phyloP scores from a whole-genome alignment of 2,329 filamentous ascomycete genomes.

The Spiromastix sp. region DNA sequence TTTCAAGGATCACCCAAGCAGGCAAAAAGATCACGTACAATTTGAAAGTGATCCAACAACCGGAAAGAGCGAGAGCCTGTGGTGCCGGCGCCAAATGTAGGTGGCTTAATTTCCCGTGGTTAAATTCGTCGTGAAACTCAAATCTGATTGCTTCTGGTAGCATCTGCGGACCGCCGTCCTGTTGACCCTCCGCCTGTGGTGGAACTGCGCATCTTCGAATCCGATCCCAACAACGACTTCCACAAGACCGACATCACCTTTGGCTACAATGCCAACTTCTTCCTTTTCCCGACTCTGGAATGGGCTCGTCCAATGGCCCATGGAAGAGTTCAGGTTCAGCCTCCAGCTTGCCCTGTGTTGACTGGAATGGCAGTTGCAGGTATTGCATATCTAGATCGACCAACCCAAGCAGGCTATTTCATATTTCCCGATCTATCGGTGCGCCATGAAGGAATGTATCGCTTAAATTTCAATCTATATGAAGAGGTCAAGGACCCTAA shows the following conservation, averaged over 20 bases:
- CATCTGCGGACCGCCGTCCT: slow-evolving; percentile 77
- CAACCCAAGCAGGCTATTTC: slow-evolving; percentile 73
- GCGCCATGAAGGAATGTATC: slow-evolving; percentile 85
- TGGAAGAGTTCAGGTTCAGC: slow-evolving; percentile 57
- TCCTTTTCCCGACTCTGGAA: slow-evolving; percentile 87
- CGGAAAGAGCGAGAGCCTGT: slow-evolving; percentile 86
- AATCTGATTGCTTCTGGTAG: slow-evolving; percentile 34
- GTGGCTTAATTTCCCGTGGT: no score
- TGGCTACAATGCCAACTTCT: slow-evolving; percentile 92
- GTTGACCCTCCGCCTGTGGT: slow-evolving; percentile 94
- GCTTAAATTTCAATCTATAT: slow-evolving; percentile 84
- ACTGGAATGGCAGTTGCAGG: slow-evolving; percentile 92
- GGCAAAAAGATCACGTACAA: slow-evolving; percentile 71
- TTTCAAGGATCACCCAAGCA: slow-evolving; percentile 56
- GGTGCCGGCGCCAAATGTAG: slow-evolving; percentile 91
- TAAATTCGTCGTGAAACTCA: no score
- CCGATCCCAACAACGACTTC: slow-evolving; percentile 43
- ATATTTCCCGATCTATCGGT: slow-evolving; percentile 96
- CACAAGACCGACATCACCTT: slow-evolving; percentile 67
- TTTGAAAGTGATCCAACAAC: slow-evolving; percentile 83
- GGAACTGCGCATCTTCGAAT: slow-evolving; percentile 76
- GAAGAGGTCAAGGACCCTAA: slow-evolving; percentile 82
- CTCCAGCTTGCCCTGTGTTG: slow-evolving; percentile 68
- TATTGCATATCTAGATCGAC: slow-evolving; percentile 90
- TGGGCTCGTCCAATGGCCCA: slow-evolving; percentile 74